Evolutionary conservation across 352 stramenopile genomes (phyloP).

Genomic region (Phytophthora crassamura): DNA sequence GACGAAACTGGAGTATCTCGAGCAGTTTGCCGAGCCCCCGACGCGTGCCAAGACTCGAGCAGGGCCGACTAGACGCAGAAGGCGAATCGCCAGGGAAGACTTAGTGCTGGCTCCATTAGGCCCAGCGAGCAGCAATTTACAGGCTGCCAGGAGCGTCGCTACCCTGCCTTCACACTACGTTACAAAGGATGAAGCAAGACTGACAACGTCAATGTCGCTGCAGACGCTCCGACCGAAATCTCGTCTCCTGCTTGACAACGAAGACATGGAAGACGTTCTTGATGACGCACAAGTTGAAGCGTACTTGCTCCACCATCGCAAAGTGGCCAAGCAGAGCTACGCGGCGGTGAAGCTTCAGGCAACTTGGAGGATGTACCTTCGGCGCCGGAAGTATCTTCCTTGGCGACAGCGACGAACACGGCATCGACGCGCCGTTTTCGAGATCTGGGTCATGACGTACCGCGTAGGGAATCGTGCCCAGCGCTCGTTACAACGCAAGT

Average conservation of each 20-base stretch:
- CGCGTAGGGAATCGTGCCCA: constrained; percentile 46
- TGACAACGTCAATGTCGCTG: constrained; percentile 23
- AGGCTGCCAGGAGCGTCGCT: constrained; percentile 16
- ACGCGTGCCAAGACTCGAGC: constrained; percentile 20
- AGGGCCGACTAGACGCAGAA: constrained; percentile 13
- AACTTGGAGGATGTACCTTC: constrained; percentile 59
- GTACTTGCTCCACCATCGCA: constrained; percentile 25
- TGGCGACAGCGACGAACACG: constrained; percentile 49
- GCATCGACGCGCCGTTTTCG: constrained; percentile 43
- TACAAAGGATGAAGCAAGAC: background rate
- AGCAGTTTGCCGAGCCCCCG: constrained; percentile 18
- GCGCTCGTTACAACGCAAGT: constrained; percentile 42
- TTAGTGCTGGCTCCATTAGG: constrained; percentile 20
- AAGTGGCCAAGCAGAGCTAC: constrained; percentile 25
- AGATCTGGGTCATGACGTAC: constrained; percentile 58
- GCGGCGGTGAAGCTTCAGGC: constrained; percentile 57
- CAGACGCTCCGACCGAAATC: constrained; percentile 17
- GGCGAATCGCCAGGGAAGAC: constrained; percentile 28
- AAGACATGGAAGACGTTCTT: constrained; percentile 32
- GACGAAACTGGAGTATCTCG: constrained; percentile 46
- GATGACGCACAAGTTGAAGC: constrained; percentile 34
- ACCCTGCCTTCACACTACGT: constrained; percentile 2
- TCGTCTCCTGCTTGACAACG: background rate
- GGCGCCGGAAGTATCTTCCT: constrained; percentile 45
- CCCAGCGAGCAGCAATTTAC: constrained; percentile 12